Percentiles rank a stretch among this genome's conserved stretches.
phyloP scores from a whole-genome alignment of 306 rosid species.

The Glycine soja region DNA sequence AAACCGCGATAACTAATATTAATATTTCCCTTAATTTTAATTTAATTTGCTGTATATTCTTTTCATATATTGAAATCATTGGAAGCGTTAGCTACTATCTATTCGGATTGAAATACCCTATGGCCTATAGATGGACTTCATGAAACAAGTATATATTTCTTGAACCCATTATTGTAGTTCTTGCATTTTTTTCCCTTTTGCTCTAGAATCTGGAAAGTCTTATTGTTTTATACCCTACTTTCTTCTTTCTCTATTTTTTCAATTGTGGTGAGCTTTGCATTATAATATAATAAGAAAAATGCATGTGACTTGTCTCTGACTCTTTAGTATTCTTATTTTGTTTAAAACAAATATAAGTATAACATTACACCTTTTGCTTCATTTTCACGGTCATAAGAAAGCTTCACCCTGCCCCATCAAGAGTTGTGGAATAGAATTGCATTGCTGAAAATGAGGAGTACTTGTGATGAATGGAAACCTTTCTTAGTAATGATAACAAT shows the following conservation, averaged over 20 bases:
- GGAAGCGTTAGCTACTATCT: too few species aligned
- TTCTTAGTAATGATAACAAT: conserved; percentile 76
- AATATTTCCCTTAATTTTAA: too few species aligned
- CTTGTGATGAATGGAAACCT: conserved; percentile 78
- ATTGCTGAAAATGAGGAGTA: conserved; percentile 48
- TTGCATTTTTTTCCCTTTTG: conserved; percentile 26
- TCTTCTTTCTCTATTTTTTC: not conserved
- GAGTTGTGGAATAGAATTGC: conserved; percentile 37
- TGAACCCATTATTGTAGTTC: conserved; percentile 35
- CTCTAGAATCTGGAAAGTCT: not conserved
- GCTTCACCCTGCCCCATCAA: conserved; percentile 42
- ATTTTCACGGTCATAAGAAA: too few species aligned
- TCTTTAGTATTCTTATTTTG: not conserved
- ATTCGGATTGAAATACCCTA: too few species aligned
- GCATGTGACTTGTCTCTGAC: not conserved
- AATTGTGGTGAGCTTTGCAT: not conserved
- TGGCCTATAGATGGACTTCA: conserved; percentile 31
- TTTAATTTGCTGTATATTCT: too few species aligned
- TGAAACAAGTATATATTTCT: conserved; percentile 51
- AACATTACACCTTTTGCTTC: not conserved
- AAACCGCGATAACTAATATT: not conserved
- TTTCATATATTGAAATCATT: too few species aligned
- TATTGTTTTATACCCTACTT: not conserved
- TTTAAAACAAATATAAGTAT: not conserved
- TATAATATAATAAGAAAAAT: not conserved